phyloP scores from a whole-genome alignment of 257 asterid species.

The Forsythia viridissima region DNA sequence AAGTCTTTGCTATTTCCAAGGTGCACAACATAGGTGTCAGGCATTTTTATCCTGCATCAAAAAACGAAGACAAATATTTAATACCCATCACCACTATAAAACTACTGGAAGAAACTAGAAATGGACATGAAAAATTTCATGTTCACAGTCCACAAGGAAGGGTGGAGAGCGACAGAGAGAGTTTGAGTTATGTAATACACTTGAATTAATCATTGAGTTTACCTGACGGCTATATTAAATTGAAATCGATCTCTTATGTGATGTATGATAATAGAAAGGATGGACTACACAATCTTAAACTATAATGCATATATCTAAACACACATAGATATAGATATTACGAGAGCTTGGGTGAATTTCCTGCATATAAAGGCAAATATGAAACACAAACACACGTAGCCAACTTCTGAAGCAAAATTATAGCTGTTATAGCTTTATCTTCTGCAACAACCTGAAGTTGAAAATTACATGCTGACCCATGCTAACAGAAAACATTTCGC shows the following conservation, averaged over 20 bases:
- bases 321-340: background rate
- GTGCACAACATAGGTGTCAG: conserved; percentile 88
- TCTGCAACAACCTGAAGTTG: background rate
- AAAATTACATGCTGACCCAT: background rate
- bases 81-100: conserved; percentile 12
- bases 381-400: background rate
- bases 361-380: background rate
- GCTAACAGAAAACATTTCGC: background rate
- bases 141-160: background rate
- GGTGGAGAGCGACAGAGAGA: background rate
- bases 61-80: conserved; percentile 12
- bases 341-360: background rate
- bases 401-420: background rate
- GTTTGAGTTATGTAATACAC: background rate
- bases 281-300: background rate
- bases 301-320: background rate
- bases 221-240: background rate
- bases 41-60: conserved; percentile 87
- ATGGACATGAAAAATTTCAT: background rate
- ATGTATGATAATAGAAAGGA: background rate
- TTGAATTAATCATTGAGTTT: background rate
- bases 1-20: conserved; percentile 96
- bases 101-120: conserved; percentile 20
- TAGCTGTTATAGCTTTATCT: background rate
- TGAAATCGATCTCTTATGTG: background rate